Percentiles rank a stretch among this genome's conserved stretches.
Conservation (phyloP, 2,329 filamentous ascomycete genomes). For the Colletotrichum scovillei region DNA sequence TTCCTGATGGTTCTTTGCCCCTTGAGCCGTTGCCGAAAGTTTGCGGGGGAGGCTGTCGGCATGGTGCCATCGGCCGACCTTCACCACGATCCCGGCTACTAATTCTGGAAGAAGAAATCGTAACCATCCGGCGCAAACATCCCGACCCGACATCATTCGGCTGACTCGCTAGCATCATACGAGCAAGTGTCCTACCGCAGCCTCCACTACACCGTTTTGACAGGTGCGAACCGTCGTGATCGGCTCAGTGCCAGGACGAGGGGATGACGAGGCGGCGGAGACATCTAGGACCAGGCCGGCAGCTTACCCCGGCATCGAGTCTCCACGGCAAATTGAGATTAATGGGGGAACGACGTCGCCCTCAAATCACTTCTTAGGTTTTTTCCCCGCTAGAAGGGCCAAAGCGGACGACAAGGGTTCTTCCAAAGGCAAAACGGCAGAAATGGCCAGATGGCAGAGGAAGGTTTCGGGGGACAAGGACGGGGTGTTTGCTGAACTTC, state of each 20-base stretch:
- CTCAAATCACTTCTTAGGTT: not conserved
- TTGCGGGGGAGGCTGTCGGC: not conserved
- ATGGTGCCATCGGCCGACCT: conserved; percentile 12
- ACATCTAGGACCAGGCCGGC: conserved; percentile 14
- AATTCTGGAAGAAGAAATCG: conserved; percentile 1
- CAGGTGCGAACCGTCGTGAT: conserved; percentile 25
- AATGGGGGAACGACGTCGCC: conserved; percentile 11
- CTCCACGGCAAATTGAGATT: conserved; percentile 2
- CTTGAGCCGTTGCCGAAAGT: not conserved
- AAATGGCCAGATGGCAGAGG: not conserved
- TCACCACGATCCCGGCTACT: not conserved
- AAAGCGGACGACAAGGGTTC: conserved; percentile 20
- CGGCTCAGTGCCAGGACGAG: conserved; percentile 21
- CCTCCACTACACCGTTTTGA: conserved; percentile 18
- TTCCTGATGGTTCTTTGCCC: not conserved
- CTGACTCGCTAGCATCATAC: conserved; percentile 32
- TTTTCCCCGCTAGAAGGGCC: conserved; percentile 21
- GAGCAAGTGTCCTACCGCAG: not conserved
- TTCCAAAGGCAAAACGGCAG: conserved; percentile 12
- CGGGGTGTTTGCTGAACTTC: not conserved
- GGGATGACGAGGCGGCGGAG: conserved; percentile 27
- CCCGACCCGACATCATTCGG: conserved; percentile 17
- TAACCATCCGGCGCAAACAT: not conserved
- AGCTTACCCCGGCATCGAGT: conserved; percentile 6
- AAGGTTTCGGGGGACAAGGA: not conserved